These are phyloP conservation scores for Aphanomyces euteiches DNA, from an alignment of 352 stramenopile species.

Conservation along the genomic window DNA sequence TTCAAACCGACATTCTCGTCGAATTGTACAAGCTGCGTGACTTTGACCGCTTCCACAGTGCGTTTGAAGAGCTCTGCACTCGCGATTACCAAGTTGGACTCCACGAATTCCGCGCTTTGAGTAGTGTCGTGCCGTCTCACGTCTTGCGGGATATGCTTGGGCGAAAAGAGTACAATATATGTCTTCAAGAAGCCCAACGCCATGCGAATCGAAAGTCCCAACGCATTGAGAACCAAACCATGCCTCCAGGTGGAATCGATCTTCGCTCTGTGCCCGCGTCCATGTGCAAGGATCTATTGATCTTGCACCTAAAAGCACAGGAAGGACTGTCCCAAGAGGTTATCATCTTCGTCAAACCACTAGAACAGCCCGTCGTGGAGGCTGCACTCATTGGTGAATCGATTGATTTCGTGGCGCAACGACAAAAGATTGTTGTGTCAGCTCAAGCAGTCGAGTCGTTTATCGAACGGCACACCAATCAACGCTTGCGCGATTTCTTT, in stretches of 20 bases:
- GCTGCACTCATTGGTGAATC: neutral
- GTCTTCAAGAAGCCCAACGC: constrained; percentile 8
- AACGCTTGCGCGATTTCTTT: constrained; percentile 15
- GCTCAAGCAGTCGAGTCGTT: constrained; percentile 14
- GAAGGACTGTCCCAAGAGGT: neutral
- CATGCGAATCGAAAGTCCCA: neutral
- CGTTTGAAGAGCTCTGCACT: constrained; percentile 24
- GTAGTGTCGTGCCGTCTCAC: constrained; percentile 16
- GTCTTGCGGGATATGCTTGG: constrained; percentile 19
- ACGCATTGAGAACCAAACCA: neutral
- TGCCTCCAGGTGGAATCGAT: neutral
- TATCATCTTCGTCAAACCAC: neutral
- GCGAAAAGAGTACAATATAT: constrained; percentile 15
- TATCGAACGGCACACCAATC: constrained; percentile 1
- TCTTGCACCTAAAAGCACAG: constrained; percentile 6
- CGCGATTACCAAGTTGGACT: constrained; percentile 15
- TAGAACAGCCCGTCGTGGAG: neutral
- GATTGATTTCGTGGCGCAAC: constrained; percentile 1
- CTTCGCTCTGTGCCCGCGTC: constrained; percentile 5
- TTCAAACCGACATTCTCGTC: constrained; percentile 27
- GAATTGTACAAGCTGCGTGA: constrained; percentile 21
- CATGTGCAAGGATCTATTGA: neutral
- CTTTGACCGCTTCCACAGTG: constrained; percentile 25
- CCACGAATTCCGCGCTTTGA: constrained; percentile 17
- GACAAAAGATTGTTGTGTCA: neutral